Base-by-base conservation (phyloP, 2,329 filamentous ascomycete species). In the Fusarium vanettenii region DNA sequence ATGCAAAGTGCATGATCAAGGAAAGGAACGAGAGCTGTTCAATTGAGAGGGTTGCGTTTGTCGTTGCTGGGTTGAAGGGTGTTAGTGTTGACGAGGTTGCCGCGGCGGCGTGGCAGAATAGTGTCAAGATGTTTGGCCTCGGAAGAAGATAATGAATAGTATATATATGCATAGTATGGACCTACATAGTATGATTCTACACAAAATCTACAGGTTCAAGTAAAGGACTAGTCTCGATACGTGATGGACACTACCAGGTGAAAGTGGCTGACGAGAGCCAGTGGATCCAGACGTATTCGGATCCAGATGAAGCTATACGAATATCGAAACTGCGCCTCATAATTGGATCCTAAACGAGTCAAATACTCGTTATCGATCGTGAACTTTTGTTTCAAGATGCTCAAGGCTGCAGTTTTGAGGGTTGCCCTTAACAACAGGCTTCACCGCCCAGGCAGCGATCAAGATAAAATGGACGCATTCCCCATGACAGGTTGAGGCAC, bases 21-120 rank as follows among this genome's bases (percentile, higher is more conserved):
- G 85, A 85, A 66, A 79, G 86, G 45, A 88, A 89, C 69, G 87
- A 89, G 74, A 88, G 86, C 57, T 88, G 86, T 70, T 79, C 78
- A 0, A 86, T 89, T 14, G 84, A 84, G 45, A 79, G 83, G 55
- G 86, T 89, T 37, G 87, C 85, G 0, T 79, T 83, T 59, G 79
- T 88, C 1, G 86, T 88, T 6, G 87, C 87, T 3, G 87, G 87
- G 9, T 64, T 89, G 60, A 87, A 86, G 68, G 86, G 83, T 0
- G 45, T 85, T 2, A 48, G 72, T 2, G 80, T 87, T 0, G 82
- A 87, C 22, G 83, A 87, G 56, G 82, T 89, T 27, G 82, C 81
- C 0, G 78, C 83, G 10, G 82, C 81, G 13, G 82, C 82, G 3
- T 84, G 82, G 81, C 73, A 41, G 48, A 84, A 84, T 39, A 84